A percentile compares a stretch with the other conserved stretches of the same genome.
Evolutionary conservation across 768 basidiomycete species (phyloP).

Genomic region (Pleurotus citrinopileatus): DNA sequence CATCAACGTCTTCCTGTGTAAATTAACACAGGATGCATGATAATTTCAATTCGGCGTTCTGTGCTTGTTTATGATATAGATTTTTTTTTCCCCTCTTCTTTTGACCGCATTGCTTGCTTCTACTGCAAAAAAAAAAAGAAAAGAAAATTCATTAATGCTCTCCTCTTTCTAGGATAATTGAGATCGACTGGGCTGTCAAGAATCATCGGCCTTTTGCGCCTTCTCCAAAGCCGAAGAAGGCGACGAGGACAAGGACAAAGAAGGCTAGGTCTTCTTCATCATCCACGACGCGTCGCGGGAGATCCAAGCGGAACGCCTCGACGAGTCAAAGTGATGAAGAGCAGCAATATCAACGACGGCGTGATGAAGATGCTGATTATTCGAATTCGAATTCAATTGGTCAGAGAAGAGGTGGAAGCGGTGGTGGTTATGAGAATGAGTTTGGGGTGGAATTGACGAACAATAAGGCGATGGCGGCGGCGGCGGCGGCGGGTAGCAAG

Average conservation of each 20-base stretch:
- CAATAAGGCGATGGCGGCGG: too few relatives aligned
- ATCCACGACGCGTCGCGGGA: conserved; percentile 1
- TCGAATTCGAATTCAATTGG: too few relatives aligned
- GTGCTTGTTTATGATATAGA: conserved; percentile 29
- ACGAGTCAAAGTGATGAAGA: conserved; percentile 16
- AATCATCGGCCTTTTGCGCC: conserved; percentile 58
- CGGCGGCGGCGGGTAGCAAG: too few relatives aligned
- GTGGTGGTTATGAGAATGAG: conserved; percentile 21
- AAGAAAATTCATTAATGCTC: conserved; percentile 5
- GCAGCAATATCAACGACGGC: too few relatives aligned
- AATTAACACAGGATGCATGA: conserved; percentile 38
- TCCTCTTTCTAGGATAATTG: conserved; percentile 58
- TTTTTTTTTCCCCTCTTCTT: conserved; percentile 20
- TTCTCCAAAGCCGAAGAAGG: conserved; percentile 44
- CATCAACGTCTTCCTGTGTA: conserved; percentile 61
- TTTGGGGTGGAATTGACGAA: conserved; percentile 47
- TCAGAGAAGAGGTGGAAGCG: conserved; percentile 16
- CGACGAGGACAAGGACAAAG: conserved; percentile 12
- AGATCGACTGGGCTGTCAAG: conserved; percentile 77
- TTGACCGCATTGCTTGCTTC: conserved; percentile 28
- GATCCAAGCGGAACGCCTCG: conserved; percentile 18
- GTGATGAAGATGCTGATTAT: conserved; percentile 13
- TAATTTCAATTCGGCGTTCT: conserved; percentile 21
- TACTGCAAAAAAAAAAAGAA: too few relatives aligned
- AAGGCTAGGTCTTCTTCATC: too few relatives aligned